Conservation (phyloP, 2,329 filamentous ascomycete species). For the Lachnellula occidentalis region DNA sequence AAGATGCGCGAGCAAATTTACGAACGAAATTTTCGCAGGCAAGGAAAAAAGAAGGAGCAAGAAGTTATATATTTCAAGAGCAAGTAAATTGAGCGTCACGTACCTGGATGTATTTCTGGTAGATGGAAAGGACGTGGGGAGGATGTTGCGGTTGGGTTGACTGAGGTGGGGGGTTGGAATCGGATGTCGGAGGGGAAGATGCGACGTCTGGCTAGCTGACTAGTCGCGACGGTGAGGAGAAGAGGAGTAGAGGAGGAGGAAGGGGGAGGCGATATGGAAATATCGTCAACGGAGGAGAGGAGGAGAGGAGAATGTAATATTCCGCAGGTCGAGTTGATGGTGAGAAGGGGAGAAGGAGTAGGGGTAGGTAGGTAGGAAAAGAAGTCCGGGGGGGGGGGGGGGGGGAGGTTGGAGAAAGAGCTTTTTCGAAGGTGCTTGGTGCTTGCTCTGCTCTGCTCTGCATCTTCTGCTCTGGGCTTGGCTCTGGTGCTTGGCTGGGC, state of each 20-base stretch:
- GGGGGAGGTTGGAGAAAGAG: not conserved
- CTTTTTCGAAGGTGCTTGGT: not conserved
- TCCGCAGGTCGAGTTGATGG: not conserved
- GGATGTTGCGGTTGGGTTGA: not conserved
- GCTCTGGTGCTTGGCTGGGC: not conserved
- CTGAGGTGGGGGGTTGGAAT: slow-evolving; percentile 6
- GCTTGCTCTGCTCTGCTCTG: not conserved
- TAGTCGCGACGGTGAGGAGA: slow-evolving; percentile 15
- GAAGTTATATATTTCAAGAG: not conserved
- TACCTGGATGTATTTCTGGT: not conserved
- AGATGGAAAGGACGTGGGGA: slow-evolving; percentile 2
- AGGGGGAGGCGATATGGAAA: slow-evolving; percentile 8
- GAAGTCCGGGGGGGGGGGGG: slow-evolving; percentile 12
- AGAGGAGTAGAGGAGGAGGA: slow-evolving; percentile 13
- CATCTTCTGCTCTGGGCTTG: too few relatives aligned
- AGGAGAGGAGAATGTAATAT: slow-evolving; percentile 10
- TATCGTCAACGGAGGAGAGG: slow-evolving; percentile 8
- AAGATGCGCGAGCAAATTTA: not conserved
- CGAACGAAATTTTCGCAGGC: not conserved
- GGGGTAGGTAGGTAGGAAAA: too few relatives aligned
- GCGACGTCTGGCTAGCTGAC: slow-evolving; percentile 2
- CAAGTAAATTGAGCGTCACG: not conserved
- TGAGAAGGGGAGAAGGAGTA: not conserved
- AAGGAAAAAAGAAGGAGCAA: slow-evolving; percentile 5
- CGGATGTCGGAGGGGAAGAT: slow-evolving; percentile 13